Evolutionary conservation across 305 asterid species (phyloP), one percentile per base, ranked within the genome.

Genomic region (Fraxinus platypoda): DNA sequence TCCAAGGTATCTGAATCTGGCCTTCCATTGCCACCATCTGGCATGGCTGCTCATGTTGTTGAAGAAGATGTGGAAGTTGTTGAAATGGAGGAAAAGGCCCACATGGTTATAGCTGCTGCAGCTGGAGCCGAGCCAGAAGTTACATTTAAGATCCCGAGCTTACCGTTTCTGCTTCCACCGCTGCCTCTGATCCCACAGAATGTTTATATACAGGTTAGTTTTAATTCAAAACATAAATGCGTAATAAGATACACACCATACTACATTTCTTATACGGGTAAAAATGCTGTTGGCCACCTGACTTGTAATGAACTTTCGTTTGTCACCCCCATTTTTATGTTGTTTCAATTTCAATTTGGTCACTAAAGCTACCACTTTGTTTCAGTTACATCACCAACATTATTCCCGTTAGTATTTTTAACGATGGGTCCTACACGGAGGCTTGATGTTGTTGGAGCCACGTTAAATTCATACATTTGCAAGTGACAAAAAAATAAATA

Each of bases 1-100:
- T 78, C 85, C 84, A 89, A 87, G 88, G 79, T 74, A 28, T 85
- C 90, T 75, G 97, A 91, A 74, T 80, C 72, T 2, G 91, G 83
- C 62, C 73, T 75, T 35, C 23, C 75, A 28, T 84, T 91, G 84
- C 98, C 98, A 21, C 77, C 96, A 78, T 93, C 97, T 77, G 89
- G 96, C 88, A 88, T 91, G 87, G 98, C 97, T 62, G 97, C 97
- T 81, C 91, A 93, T 87, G 97, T 93, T 37, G 54, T 80, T 57
- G 96, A 93, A 84, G 97, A 93, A 74, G 95, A 85, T 17, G 89
- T 85, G 75, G 98, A 92, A 85, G 87, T 86, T 83, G 89, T 83
- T 52, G 97, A 91, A 83, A 81, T 71, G 33, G 89, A 89, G 75
- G 94, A 92, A 81, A 92, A 80, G 82, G 37, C 71, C 83, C 93